Evolutionary conservation across 2,329 filamentous ascomycete species (phyloP).

Genomic region (Ilyonectria destructans): DNA sequence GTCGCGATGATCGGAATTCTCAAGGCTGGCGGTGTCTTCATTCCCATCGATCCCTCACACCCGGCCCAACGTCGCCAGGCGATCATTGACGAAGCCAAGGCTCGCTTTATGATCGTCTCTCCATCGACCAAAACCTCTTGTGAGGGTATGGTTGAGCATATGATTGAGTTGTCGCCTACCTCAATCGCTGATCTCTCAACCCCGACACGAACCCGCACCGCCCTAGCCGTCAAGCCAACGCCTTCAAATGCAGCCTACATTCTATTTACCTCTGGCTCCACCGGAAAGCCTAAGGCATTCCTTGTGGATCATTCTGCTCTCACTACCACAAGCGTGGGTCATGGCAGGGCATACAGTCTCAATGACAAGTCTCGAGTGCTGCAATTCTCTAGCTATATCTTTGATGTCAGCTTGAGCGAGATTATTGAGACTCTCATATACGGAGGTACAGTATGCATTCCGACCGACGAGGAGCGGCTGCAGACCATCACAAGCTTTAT

Average conservation of each 20-base stretch:
- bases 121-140: constrained; percentile 2
- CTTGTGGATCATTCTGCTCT: constrained; percentile 47
- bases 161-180: constrained; percentile 6
- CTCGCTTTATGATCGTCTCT: constrained; percentile 4
- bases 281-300: constrained; percentile 69
- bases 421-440: constrained; percentile 57
- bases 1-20: constrained; percentile 54
- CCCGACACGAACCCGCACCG: neutral
- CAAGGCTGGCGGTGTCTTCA: constrained; percentile 52
- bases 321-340: constrained; percentile 14
- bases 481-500: constrained; percentile 22
- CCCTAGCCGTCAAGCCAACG: neutral
- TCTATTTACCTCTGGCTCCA: constrained; percentile 71
- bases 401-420: constrained; percentile 58
- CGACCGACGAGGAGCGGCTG: constrained; percentile 49
- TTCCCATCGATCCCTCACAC: constrained; percentile 56
- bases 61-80: constrained; percentile 45
- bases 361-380: constrained; percentile 21
- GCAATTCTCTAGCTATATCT: constrained; percentile 54
- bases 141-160: neutral
- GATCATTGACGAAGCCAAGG: neutral
- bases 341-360: constrained; percentile 10
- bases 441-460: constrained; percentile 59
- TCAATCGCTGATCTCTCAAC: neutral
- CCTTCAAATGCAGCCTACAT: constrained; percentile 49